A percentile compares a stretch with the other conserved stretches of the same genome.
Evolutionary conservation across 2,329 filamentous ascomycete genomes (phyloP).

Genomic region (Xylaria sp.): DNA sequence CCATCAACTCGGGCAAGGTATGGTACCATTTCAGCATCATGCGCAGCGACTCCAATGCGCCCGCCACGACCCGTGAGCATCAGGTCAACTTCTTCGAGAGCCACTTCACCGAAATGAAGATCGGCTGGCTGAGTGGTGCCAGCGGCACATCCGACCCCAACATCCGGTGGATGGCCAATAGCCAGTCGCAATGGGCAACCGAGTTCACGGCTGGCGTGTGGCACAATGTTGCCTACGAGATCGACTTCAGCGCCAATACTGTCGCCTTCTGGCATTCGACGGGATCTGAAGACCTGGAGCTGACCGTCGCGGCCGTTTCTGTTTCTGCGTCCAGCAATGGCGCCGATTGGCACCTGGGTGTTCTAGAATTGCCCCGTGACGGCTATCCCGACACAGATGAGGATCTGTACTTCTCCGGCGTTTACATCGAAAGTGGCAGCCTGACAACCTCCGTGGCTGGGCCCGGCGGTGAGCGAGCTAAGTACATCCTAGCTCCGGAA

Average conservation of each 20-base stretch:
- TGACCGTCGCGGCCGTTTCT: constrained; percentile 69
- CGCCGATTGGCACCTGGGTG: constrained; percentile 78
- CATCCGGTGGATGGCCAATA: constrained; percentile 73
- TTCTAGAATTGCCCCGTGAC: constrained; percentile 70
- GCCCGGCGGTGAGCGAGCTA: constrained; percentile 34
- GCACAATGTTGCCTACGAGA: constrained; percentile 82
- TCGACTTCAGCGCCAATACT: constrained; percentile 71
- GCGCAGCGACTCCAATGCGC: constrained; percentile 68
- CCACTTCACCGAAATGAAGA: constrained; percentile 81
- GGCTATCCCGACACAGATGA: constrained; percentile 66
- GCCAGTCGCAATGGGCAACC: constrained; percentile 70
- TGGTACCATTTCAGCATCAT: constrained; percentile 80
- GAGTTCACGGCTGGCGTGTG: constrained; percentile 72
- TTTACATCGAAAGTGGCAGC: constrained; percentile 73
- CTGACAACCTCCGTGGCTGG: constrained; percentile 51
- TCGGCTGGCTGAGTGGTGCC: constrained; percentile 67
- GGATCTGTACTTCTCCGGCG: constrained; percentile 78
- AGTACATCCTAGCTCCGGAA: background rate
- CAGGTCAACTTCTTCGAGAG: constrained; percentile 73
- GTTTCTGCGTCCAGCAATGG: constrained; percentile 73
- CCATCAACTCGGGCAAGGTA: constrained; percentile 73
- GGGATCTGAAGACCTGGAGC: constrained; percentile 65
- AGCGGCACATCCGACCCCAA: constrained; percentile 60
- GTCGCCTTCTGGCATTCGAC: constrained; percentile 79
- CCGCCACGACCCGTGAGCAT: constrained; percentile 72